phyloP scores from a whole-genome alignment of 768 basidiomycete genomes.

The Termitomyces heimii region DNA sequence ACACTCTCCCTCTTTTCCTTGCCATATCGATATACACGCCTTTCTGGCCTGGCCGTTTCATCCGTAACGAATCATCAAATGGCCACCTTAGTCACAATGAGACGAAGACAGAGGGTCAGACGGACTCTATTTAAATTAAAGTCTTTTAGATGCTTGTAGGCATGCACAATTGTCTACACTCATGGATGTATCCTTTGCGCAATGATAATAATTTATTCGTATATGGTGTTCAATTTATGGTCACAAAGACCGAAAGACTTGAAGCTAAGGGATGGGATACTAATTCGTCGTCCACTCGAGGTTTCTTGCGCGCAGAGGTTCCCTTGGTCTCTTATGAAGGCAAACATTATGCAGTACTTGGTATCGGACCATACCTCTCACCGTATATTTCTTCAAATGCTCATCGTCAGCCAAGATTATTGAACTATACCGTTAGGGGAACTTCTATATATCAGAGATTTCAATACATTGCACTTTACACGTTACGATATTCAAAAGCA shows the following conservation, averaged over 20 bases:
- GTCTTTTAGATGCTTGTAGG: background rate
- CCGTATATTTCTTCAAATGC: background rate
- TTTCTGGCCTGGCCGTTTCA: constrained; percentile 66
- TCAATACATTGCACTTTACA: constrained; percentile 20
- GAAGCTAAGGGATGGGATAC: background rate
- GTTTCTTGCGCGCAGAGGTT: too few species aligned
- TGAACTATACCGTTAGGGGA: background rate
- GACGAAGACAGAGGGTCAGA: background rate
- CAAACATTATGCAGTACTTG: too few species aligned
- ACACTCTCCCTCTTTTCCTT: constrained; percentile 61
- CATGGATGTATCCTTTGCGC: background rate
- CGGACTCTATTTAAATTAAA: background rate
- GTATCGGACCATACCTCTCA: background rate
- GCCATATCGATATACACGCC: constrained; percentile 49
- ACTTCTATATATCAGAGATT: background rate
- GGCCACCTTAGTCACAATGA: background rate
- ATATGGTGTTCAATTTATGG: background rate
- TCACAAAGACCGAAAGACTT: background rate
- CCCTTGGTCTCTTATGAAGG: too few species aligned
- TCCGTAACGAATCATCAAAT: constrained; percentile 11
- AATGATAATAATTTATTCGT: background rate
- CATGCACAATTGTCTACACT: background rate
- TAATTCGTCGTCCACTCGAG: too few species aligned
- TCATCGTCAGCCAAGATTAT: background rate
- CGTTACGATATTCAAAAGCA: constrained; percentile 85